Evolutionary conservation across 2,329 filamentous ascomycete genomes (phyloP), one percentile per base, ranked within the genome.

Genomic region (Elsinoe arachidis): DNA sequence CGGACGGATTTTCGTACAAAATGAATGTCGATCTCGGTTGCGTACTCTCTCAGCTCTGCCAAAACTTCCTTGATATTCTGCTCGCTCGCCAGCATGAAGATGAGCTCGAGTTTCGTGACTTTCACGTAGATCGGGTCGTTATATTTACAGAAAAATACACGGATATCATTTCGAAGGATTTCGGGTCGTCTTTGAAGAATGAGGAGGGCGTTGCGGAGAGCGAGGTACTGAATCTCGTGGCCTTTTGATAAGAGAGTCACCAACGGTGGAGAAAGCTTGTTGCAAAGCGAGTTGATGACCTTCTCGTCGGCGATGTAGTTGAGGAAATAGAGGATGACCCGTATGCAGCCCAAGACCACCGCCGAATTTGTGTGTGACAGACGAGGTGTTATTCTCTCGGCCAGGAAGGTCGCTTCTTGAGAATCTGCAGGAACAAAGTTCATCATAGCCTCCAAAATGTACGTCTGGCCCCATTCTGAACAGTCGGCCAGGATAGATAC

Each of bases 111-210:
- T 74, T 99, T 99, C 14, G 93, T 99, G 54, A 99, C 93, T 73
- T 99, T 99, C 74, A 99, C 93, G 70, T 97, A 99, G 62, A 99
- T 99, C 0, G 93, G 93, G 68, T 99, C 93, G 71, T 99, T 99
- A 74, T 99, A 99, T 78, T 99, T 99, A 83, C 93, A 99, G 74
- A 99, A 99, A 75, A 99, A 99, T 33, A 99, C 93, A 47, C 93
- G 84, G 61, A 99, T 97, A 71, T 99, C 93, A 72, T 96, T 97
- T 62, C 90, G 84, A 56, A 99, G 74, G 7, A 99, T 92, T 67
- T 97, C 93, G 0, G 93, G 93, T 57, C 92, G 81, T 65, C 92
- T 81, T 71, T 99, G 93, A 55, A 99, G 77, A 64, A 99, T 99
- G 12, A 99, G 78, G 1, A 99, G 80, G 0, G 93, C 93, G 69